Evolutionary conservation across 805 yeast genomes (phyloP), one percentile per base, ranked within the genome.

Genomic region (Metschnikowia borealis): DNA sequence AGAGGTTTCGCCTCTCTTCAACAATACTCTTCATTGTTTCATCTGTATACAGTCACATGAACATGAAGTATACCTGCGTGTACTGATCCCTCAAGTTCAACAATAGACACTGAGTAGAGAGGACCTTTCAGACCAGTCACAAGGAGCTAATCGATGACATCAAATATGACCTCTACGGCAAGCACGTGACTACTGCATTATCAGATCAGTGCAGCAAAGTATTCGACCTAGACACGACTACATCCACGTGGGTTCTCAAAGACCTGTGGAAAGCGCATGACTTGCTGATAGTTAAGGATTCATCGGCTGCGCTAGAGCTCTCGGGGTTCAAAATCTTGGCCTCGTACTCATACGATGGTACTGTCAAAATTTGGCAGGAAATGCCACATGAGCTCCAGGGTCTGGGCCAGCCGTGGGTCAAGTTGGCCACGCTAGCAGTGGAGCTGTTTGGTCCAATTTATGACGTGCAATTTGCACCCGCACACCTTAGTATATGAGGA

Each of bases 221-320:
- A 32, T 94, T 90, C 65, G 92, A 88, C 63, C 71, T 86, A 33
- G 87, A 85, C 58, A 68, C 82, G 14, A 70, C 77, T 26, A 77
- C 85, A 1, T 80, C 79, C n/a, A 77, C 82, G 17, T 94, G 98
- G 98, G 80, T 80, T 17, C 69, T 88, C 49, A 84, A 85, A 61
- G 97, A 92, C 67, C 83, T 87, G 44, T 94, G 97, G 95, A 87
- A 87, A 57, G 98, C 98, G 0, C 99, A 94, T 64, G 97, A 94
- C 60, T 83, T 96, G 6, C 81, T 90, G 51, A 81, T 94, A 23
- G 87, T 89, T 18, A 81, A 85, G 57, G 75, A 94, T 8, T 82
- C 83, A 43, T 94, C 97, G 95, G 97, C 98, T 0, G 86, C 89
- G 46, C 99, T 99, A 1, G 95, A 92, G 66, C 89, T 83, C 67